A percentile compares a stretch with the other conserved stretches of the same genome.
phyloP scores from a whole-genome alignment of 1,284 basidiomycete species.

The Melampsora abietis-canadensis region DNA sequence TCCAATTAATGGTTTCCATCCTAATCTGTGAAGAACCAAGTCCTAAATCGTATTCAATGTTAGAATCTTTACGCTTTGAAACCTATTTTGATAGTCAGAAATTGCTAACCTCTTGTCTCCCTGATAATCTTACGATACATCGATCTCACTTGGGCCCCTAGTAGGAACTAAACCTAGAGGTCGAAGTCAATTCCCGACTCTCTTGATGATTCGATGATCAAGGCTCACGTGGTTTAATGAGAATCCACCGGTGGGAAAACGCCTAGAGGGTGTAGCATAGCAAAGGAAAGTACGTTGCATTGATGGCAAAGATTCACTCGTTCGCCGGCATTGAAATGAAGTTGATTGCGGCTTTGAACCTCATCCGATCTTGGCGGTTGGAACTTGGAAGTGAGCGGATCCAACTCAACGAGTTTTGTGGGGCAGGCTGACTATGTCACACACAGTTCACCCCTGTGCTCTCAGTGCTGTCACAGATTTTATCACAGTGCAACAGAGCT shows the following conservation, averaged over 20 bases:
- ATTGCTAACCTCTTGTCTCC: not conserved
- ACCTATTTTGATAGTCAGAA: not conserved
- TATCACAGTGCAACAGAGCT: too few species aligned
- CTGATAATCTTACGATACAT: not conserved
- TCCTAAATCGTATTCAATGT: not conserved
- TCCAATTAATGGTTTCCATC: conserved; percentile 34
- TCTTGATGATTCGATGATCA: too few species aligned
- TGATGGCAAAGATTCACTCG: not conserved
- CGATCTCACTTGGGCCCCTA: not conserved
- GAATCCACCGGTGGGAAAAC: not conserved
- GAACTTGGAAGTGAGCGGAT: not conserved
- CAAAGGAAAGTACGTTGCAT: not conserved
- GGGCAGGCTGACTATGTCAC: too few species aligned
- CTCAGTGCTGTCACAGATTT: too few species aligned
- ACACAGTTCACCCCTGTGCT: too few species aligned
- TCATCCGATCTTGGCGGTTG: not conserved
- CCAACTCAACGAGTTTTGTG: too few species aligned
- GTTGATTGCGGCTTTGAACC: not conserved
- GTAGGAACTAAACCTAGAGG: not conserved
- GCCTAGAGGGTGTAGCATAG: not conserved
- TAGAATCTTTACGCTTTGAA: not conserved
- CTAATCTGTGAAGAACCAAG: conserved; percentile 22
- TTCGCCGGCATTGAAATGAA: not conserved
- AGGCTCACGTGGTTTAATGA: not conserved
- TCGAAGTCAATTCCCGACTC: not conserved